These are phyloP conservation scores for Phytophthora nicotianae DNA, from an alignment of 352 stramenopile genomes.

Conservation along the genomic window DNA sequence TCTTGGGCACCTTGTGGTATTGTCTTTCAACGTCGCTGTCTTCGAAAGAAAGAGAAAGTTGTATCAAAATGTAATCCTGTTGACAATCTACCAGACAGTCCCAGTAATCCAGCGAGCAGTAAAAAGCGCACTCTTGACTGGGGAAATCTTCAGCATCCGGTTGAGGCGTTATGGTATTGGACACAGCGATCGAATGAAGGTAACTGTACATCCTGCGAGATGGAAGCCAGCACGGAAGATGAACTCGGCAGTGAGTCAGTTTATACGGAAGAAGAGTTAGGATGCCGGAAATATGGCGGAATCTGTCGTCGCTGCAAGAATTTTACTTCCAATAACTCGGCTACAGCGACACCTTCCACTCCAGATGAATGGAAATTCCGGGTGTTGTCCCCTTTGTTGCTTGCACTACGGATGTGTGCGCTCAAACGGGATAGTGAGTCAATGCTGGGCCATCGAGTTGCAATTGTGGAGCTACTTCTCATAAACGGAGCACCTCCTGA, in stretches of 20 bases:
- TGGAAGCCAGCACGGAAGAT: neutral
- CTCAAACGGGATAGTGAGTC: conserved; percentile 1
- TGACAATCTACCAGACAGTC: neutral
- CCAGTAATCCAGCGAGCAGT: neutral
- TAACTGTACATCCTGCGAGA: neutral
- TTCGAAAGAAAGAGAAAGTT: conserved; percentile 1
- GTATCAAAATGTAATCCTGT: neutral
- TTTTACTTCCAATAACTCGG: neutral
- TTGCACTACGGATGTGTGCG: conserved; percentile 41
- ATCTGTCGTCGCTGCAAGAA: conserved; percentile 17
- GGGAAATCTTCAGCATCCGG: conserved; percentile 26
- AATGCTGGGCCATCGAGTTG: conserved; percentile 4
- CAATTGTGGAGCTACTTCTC: conserved; percentile 41
- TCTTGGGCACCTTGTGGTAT: conserved; percentile 52
- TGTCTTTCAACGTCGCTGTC: conserved; percentile 29
- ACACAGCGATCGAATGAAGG: neutral
- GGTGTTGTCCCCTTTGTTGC: conserved; percentile 30
- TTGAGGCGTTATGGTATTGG: conserved; percentile 39
- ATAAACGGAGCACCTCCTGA: conserved; percentile 30
- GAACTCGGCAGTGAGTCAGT: neutral
- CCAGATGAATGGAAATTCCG: neutral
- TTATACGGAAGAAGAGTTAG: conserved; percentile 17
- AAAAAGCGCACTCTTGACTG: conserved; percentile 10
- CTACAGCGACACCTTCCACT: neutral
- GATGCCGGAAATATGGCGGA: conserved; percentile 37